A percentile compares a stretch with the other conserved stretches of the same genome.
Conservation (phyloP, 139 green algal species). For the Chlamydomonas sphaeroides region DNA sequence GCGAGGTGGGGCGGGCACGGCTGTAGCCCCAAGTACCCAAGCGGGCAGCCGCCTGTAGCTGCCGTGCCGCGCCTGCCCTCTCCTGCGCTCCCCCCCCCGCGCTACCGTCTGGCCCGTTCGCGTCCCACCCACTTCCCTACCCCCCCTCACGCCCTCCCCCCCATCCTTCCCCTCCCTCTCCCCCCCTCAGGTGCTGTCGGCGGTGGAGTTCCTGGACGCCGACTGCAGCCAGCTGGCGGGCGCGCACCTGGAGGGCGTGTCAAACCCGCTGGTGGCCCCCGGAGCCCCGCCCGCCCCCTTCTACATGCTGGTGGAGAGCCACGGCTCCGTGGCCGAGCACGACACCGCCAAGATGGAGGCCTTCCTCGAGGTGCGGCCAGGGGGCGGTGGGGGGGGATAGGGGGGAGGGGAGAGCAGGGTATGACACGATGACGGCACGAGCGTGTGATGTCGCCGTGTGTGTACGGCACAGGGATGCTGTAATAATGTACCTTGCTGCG, state of each 20-base stretch:
- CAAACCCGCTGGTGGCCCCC: conserved; percentile 68
- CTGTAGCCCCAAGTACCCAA: too few species aligned
- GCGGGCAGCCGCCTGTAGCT: too few species aligned
- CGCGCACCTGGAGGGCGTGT: conserved; percentile 57
- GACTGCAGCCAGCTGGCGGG: conserved; percentile 71
- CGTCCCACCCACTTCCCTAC: too few species aligned
- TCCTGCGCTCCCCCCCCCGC: too few species aligned
- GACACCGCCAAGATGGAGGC: conserved; percentile 83
- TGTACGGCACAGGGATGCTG: too few species aligned
- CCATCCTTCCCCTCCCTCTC: too few species aligned
- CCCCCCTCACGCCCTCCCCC: background rate
- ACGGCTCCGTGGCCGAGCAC: conserved; percentile 77
- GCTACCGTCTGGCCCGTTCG: too few species aligned
- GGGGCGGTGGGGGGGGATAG: background rate
- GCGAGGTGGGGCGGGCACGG: conserved; percentile 70
- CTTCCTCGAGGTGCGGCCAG: conserved; percentile 81
- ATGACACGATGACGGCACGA: too few species aligned
- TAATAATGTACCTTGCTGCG: too few species aligned
- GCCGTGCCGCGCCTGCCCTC: too few species aligned
- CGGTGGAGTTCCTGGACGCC: conserved; percentile 95
- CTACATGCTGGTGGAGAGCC: conserved; percentile 94
- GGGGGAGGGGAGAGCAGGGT: background rate
- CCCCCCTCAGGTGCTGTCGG: conserved; percentile 72
- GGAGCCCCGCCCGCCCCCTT: conserved; percentile 64
- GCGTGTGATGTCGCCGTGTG: too few species aligned